Percentiles rank a stretch among this genome's conserved stretches.
Conservation (phyloP, 108 stramenopile species). For the Hondaea fermentalgiana region DNA sequence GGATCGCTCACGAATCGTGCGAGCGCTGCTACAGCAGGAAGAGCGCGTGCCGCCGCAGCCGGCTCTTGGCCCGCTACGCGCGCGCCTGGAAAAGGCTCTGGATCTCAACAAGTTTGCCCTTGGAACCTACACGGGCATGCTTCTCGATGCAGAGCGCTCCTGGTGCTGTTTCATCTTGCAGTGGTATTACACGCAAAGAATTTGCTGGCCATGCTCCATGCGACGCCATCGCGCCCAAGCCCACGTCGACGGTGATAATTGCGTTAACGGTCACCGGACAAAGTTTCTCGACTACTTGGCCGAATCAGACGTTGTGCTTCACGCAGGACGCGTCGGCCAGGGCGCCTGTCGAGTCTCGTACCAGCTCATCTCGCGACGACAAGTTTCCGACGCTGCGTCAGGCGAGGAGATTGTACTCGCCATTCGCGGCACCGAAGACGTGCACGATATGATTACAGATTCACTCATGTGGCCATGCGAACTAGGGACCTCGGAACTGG, state of each 20-base stretch:
- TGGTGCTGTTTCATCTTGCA: background rate
- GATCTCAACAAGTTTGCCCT: background rate
- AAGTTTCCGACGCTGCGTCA: too few relatives aligned
- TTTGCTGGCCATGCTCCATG: background rate
- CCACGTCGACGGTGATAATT: background rate
- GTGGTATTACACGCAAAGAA: background rate
- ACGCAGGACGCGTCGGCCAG: background rate
- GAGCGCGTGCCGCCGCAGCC: background rate
- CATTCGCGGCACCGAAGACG: background rate
- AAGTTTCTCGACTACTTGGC: background rate
- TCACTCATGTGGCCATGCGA: background rate
- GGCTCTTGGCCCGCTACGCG: background rate
- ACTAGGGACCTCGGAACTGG: background rate
- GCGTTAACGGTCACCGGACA: background rate
- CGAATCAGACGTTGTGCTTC: background rate
- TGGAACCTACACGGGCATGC: background rate
- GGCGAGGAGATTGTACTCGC: background rate
- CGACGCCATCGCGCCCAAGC: background rate
- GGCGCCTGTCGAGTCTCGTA: conserved; percentile 10
- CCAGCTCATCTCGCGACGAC: background rate
- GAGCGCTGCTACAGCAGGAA: background rate
- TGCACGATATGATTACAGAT: background rate
- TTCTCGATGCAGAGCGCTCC: background rate
- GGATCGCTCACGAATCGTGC: background rate
- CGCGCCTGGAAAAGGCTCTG: background rate